These are phyloP conservation scores for Leptographium wingfieldii DNA, from an alignment of 2,329 filamentous ascomycete species.

Conservation along the genomic window DNA sequence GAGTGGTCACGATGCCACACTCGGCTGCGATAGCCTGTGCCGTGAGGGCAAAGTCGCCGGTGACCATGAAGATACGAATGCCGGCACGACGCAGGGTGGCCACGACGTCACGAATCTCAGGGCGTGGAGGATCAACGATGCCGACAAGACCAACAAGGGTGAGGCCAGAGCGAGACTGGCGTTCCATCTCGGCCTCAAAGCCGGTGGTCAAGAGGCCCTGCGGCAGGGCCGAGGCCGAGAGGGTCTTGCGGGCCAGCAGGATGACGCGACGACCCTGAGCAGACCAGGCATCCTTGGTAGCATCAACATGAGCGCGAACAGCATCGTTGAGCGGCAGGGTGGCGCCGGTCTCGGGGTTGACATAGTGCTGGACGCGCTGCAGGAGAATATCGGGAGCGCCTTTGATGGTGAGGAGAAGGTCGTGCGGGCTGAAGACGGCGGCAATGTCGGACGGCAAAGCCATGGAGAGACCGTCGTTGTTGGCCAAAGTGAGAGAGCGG, in stretches of 20 bases:
- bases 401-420: conserved; percentile 57
- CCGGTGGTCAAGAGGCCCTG: conserved; percentile 30
- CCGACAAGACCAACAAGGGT: conserved; percentile 63
- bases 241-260: conserved; percentile 48
- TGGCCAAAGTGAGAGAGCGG: conserved; percentile 38
- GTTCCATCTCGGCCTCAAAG: conserved; percentile 45
- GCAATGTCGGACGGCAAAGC: conserved; percentile 26
- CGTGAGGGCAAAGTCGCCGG: conserved; percentile 65
- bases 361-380: conserved; percentile 44
- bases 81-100: conserved; percentile 55
- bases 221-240: conserved; percentile 28
- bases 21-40: conserved; percentile 60
- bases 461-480: conserved; percentile 23
- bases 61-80: conserved; percentile 72
- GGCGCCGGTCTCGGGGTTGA: conserved; percentile 39
- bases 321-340: conserved; percentile 34
- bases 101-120: conserved; percentile 57
- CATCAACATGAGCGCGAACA: conserved; percentile 35
- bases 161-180: conserved; percentile 43
- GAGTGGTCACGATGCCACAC: conserved; percentile 48
- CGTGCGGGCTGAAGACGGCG: conserved; percentile 21
- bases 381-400: conserved; percentile 66
- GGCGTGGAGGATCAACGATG: conserved; percentile 65
- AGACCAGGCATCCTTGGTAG: conserved; percentile 56
- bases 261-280: conserved; percentile 55